phyloP scores from a whole-genome alignment of 345 rosid species.

The Nephelium lappaceum region DNA sequence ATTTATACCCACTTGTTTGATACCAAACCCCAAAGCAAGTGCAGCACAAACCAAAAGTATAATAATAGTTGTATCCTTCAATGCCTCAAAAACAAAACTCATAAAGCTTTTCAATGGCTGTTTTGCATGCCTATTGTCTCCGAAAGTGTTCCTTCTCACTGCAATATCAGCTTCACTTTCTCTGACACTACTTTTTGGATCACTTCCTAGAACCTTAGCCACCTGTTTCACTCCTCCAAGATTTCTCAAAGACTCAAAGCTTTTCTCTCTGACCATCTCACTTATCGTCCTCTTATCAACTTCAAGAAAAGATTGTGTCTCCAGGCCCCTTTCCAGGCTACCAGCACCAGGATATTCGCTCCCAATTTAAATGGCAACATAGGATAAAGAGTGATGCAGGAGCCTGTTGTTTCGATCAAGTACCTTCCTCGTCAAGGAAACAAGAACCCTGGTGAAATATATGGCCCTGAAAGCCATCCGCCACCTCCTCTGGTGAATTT shows the following conservation, averaged over 20 bases:
- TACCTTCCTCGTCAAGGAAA: conserved; percentile 31
- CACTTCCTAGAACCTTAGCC: conserved; percentile 21
- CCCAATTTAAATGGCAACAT: conserved; percentile 24
- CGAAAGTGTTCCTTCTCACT: conserved; percentile 19
- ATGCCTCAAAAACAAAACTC: conserved; percentile 31
- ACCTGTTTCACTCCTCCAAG: conserved; percentile 32
- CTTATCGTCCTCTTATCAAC: conserved; percentile 26
- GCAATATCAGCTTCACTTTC: conserved; percentile 23
- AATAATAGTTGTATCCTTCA: conserved; percentile 30
- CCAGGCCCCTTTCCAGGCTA: not conserved
- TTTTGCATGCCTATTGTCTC: conserved; percentile 21
- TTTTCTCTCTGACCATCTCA: conserved; percentile 27
- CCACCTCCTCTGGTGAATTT: conserved; percentile 25
- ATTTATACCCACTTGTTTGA: conserved; percentile 27
- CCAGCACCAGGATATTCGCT: not conserved
- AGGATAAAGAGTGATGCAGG: conserved; percentile 27
- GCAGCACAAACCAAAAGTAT: conserved; percentile 39
- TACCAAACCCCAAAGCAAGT: conserved; percentile 33
- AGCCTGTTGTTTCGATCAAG: conserved; percentile 7
- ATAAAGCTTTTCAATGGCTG: conserved; percentile 28
- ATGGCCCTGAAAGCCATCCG: conserved; percentile 31
- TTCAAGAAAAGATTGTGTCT: not conserved
- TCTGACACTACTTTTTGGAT: conserved; percentile 25
- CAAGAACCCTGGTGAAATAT: conserved; percentile 36
- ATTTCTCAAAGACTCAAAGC: conserved; percentile 9